Conservation (phyloP, 352 stramenopile genomes). For the Pythium apleroticum region DNA sequence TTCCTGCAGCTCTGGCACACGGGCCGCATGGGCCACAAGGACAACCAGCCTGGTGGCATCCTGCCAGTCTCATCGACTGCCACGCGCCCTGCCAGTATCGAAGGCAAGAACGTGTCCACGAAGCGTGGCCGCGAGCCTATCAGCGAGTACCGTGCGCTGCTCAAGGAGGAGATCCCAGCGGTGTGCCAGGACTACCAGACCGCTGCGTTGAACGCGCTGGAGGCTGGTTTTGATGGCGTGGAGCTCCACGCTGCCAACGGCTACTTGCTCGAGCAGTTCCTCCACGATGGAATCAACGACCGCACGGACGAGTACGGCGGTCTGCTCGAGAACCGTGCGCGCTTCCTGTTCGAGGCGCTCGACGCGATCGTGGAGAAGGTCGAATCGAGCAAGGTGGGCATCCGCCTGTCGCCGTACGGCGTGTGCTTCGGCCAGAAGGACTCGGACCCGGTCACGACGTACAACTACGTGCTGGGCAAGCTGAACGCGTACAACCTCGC, state of each 20-base stretch:
- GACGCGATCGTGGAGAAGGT: constrained; percentile 29
- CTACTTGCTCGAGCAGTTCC: constrained; percentile 88
- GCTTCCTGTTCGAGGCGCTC: constrained; percentile 57
- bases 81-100: constrained; percentile 7
- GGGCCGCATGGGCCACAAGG: constrained; percentile 50
- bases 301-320: constrained; percentile 77
- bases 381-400: constrained; percentile 15
- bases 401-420: constrained; percentile 29
- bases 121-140: constrained; percentile 24
- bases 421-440: constrained; percentile 40
- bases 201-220: constrained; percentile 40
- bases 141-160: constrained; percentile 50
- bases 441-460: constrained; percentile 47
- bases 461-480: constrained; percentile 50
- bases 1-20: constrained; percentile 78
- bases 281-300: constrained; percentile 60
- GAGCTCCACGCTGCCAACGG: constrained; percentile 88
- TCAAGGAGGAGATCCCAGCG: constrained; percentile 57
- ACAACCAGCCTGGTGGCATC: constrained; percentile 29
- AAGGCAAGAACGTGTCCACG: not conserved
- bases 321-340: constrained; percentile 57
- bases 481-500: constrained; percentile 63
- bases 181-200: constrained; percentile 61
- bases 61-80: constrained; percentile 37
- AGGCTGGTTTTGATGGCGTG: constrained; percentile 31